Percentiles rank a stretch among this genome's conserved stretches.
These are phyloP conservation scores for Prunus armeniaca DNA, from an alignment of 306 rosid species.

Conservation along the genomic window DNA sequence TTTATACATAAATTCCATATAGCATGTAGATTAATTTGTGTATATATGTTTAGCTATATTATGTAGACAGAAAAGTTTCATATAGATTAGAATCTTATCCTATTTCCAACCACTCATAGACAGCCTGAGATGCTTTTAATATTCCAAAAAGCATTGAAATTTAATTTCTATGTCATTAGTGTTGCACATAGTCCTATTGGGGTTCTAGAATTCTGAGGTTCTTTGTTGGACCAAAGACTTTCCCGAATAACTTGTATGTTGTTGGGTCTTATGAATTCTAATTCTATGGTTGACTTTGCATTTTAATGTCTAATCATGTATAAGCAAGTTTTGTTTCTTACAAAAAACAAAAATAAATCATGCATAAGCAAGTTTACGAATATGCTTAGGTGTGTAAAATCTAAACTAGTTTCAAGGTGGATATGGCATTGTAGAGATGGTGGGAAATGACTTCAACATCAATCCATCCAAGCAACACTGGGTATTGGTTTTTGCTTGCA, in stretches of 20 bases:
- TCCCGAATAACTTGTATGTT: not conserved
- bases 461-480: not conserved
- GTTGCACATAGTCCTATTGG: not conserved
- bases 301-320: not conserved
- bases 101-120: conserved; percentile 19
- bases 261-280: not conserved
- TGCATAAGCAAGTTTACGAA: not conserved
- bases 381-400: not conserved
- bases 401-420: not conserved
- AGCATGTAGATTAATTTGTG: not conserved
- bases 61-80: not conserved
- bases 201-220: not conserved
- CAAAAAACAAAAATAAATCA: not conserved
- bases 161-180: not conserved
- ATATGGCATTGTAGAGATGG: not conserved
- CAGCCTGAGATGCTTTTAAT: conserved; percentile 14
- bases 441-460: not conserved
- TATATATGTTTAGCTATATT: not conserved
- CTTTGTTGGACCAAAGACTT: not conserved
- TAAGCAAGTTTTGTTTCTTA: not conserved
- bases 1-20: not conserved
- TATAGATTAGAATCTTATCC: conserved; percentile 3
- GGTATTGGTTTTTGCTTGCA: not conserved
- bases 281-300: not conserved
- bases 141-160: not conserved